Evolutionary conservation across 768 basidiomycete genomes (phyloP).

Genomic region (Lactarius psammicola): DNA sequence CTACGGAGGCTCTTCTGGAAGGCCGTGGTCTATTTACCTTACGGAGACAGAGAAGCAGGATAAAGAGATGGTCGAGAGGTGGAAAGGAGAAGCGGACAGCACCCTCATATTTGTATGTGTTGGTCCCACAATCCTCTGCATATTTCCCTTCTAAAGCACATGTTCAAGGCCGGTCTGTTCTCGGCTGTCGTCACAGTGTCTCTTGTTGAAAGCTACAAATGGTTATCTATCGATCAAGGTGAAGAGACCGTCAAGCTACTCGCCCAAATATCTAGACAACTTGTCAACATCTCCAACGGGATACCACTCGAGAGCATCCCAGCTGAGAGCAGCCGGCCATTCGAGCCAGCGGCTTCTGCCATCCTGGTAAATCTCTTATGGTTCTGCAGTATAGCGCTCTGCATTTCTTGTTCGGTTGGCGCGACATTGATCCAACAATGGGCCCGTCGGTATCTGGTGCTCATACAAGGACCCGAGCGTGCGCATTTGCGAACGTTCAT

Average conservation of each 20-base stretch:
- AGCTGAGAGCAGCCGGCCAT: background rate
- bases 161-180: conserved; percentile 21
- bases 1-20: conserved; percentile 5
- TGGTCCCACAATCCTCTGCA: background rate
- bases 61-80: conserved; percentile 2
- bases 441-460: conserved; percentile 1
- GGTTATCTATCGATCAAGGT: conserved; percentile 5
- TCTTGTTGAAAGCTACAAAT: conserved; percentile 20
- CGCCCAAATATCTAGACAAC: background rate
- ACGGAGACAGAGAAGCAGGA: conserved; percentile 8
- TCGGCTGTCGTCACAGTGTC: conserved; percentile 19
- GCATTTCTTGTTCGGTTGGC: background rate
- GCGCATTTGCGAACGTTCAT: conserved; percentile 1
- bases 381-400: conserved; percentile 10
- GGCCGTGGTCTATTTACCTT: conserved; percentile 16
- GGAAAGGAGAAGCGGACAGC: conserved; percentile 12
- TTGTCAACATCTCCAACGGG: background rate
- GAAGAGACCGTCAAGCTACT: background rate
- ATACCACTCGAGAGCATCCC: background rate
- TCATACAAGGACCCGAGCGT: background rate
- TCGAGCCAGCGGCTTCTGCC: background rate
- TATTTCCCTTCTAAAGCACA: background rate
- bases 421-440: conserved; percentile 16
- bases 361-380: conserved; percentile 4
- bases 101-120: conserved; percentile 19